phyloP scores from a whole-genome alignment of 805 yeast genomes.

The Grigorovia jiainica region DNA sequence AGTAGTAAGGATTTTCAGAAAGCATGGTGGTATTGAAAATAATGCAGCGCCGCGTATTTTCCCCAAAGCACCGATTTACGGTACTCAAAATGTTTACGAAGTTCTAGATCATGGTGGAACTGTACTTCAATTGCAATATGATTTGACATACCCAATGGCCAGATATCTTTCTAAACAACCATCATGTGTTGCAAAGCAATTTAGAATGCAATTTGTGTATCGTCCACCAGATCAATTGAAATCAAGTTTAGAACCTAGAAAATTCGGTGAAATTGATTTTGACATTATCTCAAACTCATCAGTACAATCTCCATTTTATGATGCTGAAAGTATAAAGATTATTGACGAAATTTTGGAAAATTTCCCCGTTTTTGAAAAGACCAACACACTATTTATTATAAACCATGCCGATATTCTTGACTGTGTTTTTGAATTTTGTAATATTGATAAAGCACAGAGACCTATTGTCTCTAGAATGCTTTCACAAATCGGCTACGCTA shows the following conservation, averaged over 20 bases:
- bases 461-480: constrained; percentile 58
- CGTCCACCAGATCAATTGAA: constrained; percentile 47
- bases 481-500: constrained; percentile 69
- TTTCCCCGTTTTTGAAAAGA: constrained; percentile 57
- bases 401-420: constrained; percentile 79
- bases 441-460: constrained; percentile 65
- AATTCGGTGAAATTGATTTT: constrained; percentile 76
- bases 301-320: constrained; percentile 46
- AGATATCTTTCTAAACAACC: constrained; percentile 63
- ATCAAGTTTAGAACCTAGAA: constrained; percentile 61
- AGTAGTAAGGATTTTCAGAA: constrained; percentile 52
- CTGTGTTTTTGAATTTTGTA: constrained; percentile 70
- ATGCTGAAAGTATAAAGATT: constrained; percentile 82
- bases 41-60: constrained; percentile 56
- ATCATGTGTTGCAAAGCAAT: constrained; percentile 42
- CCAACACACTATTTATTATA: constrained; percentile 50
- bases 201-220: constrained; percentile 71
- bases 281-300: constrained; percentile 57
- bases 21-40: constrained; percentile 84
- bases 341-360: constrained; percentile 60
- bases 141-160: constrained; percentile 84
- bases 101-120: constrained; percentile 80
- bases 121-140: constrained; percentile 82
- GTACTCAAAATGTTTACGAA: constrained; percentile 62
- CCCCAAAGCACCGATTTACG: constrained; percentile 69